Conservation (phyloP, 805 yeast genomes). For the Candida awuae region DNA sequence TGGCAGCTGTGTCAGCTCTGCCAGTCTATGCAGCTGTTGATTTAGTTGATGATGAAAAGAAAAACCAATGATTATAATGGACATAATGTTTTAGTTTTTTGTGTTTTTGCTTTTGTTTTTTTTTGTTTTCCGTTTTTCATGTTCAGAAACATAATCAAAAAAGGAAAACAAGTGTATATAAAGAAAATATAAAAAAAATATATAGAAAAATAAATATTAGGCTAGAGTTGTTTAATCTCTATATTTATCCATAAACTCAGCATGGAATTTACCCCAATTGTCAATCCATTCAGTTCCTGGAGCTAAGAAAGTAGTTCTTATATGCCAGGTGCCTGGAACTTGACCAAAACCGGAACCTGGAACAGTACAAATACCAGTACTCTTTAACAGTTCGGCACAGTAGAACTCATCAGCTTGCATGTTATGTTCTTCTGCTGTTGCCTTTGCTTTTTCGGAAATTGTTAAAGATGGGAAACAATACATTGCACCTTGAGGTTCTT, state of each 20-base stretch:
- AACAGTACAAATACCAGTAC: constrained; percentile 92
- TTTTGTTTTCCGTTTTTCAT: too few relatives aligned
- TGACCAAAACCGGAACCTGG: constrained; percentile 99
- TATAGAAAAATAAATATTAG: not conserved
- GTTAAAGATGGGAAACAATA: constrained; percentile 80
- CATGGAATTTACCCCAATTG: constrained; percentile 73
- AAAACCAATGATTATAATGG: constrained; percentile 1
- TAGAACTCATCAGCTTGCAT: constrained; percentile 79
- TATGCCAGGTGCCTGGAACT: constrained; percentile 77
- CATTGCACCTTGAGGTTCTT: constrained; percentile 96
- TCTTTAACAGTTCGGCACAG: constrained; percentile 73
- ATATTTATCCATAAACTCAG: constrained; percentile 54
- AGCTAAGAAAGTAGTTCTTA: constrained; percentile 94
- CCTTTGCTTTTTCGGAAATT: constrained; percentile 55
- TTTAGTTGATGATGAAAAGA: constrained; percentile 10
- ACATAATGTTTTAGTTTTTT: not conserved
- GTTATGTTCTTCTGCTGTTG: constrained; percentile 48
- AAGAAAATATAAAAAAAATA: not conserved
- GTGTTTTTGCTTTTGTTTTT: too few relatives aligned
- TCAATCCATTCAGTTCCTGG: constrained; percentile 90
- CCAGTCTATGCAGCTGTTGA: constrained; percentile 15
- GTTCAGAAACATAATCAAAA: not conserved
- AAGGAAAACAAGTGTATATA: not conserved
- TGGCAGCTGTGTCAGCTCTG: constrained; percentile 19
- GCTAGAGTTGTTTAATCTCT: constrained; percentile 12